phyloP scores from a whole-genome alignment of 768 basidiomycete species.

The Lentinula sp. region DNA sequence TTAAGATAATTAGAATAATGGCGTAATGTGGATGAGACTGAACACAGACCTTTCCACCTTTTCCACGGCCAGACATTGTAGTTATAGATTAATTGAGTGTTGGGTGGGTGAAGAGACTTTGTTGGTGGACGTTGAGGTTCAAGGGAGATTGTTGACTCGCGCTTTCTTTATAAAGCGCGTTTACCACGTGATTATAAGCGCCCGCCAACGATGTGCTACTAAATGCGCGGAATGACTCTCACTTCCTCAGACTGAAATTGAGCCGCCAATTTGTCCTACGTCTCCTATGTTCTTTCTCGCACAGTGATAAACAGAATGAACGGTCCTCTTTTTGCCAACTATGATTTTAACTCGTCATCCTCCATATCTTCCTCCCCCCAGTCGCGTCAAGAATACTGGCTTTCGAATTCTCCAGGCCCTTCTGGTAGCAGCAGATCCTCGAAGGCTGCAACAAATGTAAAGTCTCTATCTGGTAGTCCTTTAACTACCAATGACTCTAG shows the following conservation, averaged over 20 bases:
- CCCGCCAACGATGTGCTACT: background rate
- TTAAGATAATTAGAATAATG: background rate
- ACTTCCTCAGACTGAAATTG: background rate
- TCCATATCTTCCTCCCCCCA: background rate
- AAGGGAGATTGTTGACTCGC: background rate
- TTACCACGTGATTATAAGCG: background rate
- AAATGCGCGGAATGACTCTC: too few relatives aligned
- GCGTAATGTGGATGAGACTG: background rate
- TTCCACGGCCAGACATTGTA: constrained; percentile 70
- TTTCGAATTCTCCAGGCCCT: background rate
- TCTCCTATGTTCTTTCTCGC: too few relatives aligned
- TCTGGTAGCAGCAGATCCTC: background rate
- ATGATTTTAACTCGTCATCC: background rate
- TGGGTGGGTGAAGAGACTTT: background rate
- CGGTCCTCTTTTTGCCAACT: background rate
- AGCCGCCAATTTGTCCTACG: too few relatives aligned
- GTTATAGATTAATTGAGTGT: constrained; percentile 2
- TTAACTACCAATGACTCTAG: background rate
- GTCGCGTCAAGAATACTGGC: background rate
- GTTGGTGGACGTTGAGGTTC: background rate
- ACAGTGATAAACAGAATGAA: background rate
- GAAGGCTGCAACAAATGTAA: background rate
- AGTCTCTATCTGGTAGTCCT: background rate
- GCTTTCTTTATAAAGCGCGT: background rate
- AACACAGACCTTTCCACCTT: constrained; percentile 55